These are phyloP conservation scores for Fusarium nanum DNA, from an alignment of 2,329 filamentous ascomycete genomes.

Conservation along the genomic window DNA sequence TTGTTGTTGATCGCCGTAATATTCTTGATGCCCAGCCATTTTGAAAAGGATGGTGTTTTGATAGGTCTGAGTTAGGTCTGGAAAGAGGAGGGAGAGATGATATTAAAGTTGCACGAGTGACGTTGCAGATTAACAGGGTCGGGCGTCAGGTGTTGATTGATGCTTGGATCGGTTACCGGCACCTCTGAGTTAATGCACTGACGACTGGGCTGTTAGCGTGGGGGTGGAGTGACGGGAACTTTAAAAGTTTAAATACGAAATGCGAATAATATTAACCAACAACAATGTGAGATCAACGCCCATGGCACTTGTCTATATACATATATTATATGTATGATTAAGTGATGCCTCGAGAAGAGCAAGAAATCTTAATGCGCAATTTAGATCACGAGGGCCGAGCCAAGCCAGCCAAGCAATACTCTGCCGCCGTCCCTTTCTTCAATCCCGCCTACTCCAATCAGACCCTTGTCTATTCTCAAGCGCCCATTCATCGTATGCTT, in stretches of 20 bases:
- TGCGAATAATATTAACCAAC: constrained; percentile 11
- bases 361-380: not conserved
- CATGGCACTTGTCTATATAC: not conserved
- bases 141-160: not conserved
- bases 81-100: not conserved
- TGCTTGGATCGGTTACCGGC: not conserved
- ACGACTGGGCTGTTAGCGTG: not conserved
- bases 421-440: not conserved
- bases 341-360: not conserved
- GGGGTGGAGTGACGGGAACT: not conserved
- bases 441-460: not conserved
- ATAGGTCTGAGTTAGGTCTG: not conserved
- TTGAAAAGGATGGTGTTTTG: not conserved
- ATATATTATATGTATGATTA: not conserved
- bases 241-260: constrained; percentile 29
- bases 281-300: not conserved
- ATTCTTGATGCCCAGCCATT: constrained; percentile 29
- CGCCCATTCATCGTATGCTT: constrained; percentile 9
- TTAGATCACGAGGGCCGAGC: not conserved
- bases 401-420: not conserved
- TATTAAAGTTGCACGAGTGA: not conserved
- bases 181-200: not conserved
- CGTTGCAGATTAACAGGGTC: not conserved
- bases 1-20: constrained; percentile 23
- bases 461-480: constrained; percentile 6